These are phyloP conservation scores for Exophiala sideris DNA, from an alignment of 2,329 filamentous ascomycete genomes.

Conservation along the genomic window DNA sequence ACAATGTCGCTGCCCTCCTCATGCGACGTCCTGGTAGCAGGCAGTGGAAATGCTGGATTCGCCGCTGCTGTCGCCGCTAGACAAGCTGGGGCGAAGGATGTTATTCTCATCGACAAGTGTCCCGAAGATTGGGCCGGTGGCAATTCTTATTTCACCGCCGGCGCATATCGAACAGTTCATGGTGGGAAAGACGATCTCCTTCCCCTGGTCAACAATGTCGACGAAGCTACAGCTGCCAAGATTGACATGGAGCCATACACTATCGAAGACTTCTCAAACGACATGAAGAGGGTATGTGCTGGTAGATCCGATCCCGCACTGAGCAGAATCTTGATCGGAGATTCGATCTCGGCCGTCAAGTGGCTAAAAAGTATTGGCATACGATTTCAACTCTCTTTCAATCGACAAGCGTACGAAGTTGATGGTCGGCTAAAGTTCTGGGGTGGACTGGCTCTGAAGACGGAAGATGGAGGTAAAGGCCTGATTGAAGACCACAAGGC, in stretches of 20 bases:
- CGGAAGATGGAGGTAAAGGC: conserved; percentile 58
- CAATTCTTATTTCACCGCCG: conserved; percentile 64
- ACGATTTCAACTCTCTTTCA: conserved; percentile 60
- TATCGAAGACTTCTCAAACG: conserved; percentile 50
- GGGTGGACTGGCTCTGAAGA: conserved; percentile 62
- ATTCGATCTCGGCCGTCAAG: conserved; percentile 51
- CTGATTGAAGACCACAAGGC: conserved; percentile 49
- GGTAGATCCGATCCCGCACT: conserved; percentile 53
- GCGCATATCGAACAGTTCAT: conserved; percentile 59
- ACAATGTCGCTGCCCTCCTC: conserved; percentile 1
- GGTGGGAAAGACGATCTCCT: conserved; percentile 55
- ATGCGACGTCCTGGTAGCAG: conserved; percentile 51
- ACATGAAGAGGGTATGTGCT: conserved; percentile 56
- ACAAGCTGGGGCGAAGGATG: conserved; percentile 42
- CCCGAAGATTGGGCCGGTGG: conserved; percentile 59
- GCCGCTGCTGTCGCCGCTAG: conserved; percentile 57
- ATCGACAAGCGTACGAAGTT: conserved; percentile 64
- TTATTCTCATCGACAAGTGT: conserved; percentile 60
- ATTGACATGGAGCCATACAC: conserved; percentile 62
- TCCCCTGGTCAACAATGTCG: conserved; percentile 60
- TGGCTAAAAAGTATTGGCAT: conserved; percentile 57
- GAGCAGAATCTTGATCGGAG: conserved; percentile 48
- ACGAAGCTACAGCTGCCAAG: conserved; percentile 36
- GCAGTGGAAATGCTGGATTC: conserved; percentile 64
- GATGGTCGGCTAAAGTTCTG: conserved; percentile 61